Evolutionary conservation across 2,329 filamentous ascomycete genomes (phyloP).

Genomic region (Trichoderma sp.): DNA sequence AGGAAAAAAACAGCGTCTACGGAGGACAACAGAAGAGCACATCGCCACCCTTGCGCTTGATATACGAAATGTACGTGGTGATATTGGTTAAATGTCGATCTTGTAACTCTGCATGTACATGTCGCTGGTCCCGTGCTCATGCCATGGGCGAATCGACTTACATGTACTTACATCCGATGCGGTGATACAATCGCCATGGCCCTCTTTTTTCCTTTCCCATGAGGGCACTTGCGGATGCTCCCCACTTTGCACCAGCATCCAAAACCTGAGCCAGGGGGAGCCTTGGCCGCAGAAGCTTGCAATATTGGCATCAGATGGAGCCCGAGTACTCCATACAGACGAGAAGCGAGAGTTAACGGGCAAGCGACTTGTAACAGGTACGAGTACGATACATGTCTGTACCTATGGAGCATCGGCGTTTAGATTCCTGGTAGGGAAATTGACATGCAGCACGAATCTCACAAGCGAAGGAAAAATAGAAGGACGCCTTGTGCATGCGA

Average conservation of each 20-base stretch:
- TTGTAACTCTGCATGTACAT: neutral
- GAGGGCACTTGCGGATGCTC: neutral
- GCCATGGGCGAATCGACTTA: conserved; percentile 5
- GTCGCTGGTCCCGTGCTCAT: conserved; percentile 12
- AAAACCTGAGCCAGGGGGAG: neutral
- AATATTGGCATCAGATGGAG: neutral
- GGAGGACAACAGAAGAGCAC: neutral
- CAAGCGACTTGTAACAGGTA: neutral
- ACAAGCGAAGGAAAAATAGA: neutral
- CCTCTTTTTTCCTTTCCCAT: neutral
- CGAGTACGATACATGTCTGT: neutral
- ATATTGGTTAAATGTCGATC: conserved; percentile 9
- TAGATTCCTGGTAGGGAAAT: neutral
- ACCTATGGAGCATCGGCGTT: neutral
- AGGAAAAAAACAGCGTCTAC: neutral
- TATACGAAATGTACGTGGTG: neutral
- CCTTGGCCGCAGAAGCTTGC: neutral
- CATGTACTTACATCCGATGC: neutral
- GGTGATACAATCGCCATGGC: neutral
- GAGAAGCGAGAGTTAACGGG: neutral
- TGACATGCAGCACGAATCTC: neutral
- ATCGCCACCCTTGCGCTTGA: neutral
- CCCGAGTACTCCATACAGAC: neutral
- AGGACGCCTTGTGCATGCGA: neutral
- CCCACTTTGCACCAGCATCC: neutral